phyloP scores from a whole-genome alignment of 116 monocot genomes.

The Iris pallida region DNA sequence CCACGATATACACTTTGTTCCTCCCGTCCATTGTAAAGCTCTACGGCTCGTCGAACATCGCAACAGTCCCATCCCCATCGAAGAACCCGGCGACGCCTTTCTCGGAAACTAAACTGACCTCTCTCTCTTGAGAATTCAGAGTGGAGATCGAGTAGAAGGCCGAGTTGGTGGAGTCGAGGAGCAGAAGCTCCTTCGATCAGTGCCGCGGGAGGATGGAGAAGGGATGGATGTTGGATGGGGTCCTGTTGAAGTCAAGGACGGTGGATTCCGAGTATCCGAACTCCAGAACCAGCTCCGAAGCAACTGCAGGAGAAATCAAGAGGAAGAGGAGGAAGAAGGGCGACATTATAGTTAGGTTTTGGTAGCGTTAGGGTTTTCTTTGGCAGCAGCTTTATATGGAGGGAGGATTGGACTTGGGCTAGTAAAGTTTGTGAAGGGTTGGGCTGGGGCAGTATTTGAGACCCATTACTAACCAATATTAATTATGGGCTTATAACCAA shows the following conservation, averaged over 20 bases:
- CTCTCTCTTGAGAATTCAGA: constrained; percentile 6
- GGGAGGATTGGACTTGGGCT: too few relatives aligned
- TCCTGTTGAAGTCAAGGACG: constrained; percentile 26
- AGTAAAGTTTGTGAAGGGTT: too few relatives aligned
- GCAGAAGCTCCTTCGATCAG: constrained; percentile 7
- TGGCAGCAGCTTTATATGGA: too few relatives aligned
- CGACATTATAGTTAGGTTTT: too few relatives aligned
- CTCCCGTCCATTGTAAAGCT: constrained; percentile 25
- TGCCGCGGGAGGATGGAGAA: constrained; percentile 23
- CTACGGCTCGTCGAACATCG: constrained; percentile 24
- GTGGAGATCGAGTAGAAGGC: constrained; percentile 32
- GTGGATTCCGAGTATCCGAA: constrained; percentile 34
- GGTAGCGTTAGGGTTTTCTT: too few relatives aligned
- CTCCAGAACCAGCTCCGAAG: constrained; percentile 18
- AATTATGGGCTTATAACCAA: too few relatives aligned
- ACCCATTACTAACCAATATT: too few relatives aligned
- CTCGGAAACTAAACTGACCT: constrained; percentile 23
- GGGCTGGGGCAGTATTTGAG: too few relatives aligned
- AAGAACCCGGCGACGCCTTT: not conserved
- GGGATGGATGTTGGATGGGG: constrained; percentile 12
- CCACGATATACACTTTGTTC: constrained; percentile 43
- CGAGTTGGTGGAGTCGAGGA: constrained; percentile 30
- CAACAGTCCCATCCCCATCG: not conserved
- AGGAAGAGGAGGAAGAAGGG: not conserved
- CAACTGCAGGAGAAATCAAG: constrained; percentile 2